Percentiles rank a stretch among this genome's conserved stretches.
Conservation (phyloP, 257 asterid species). For the Plectranthus barbatus region DNA sequence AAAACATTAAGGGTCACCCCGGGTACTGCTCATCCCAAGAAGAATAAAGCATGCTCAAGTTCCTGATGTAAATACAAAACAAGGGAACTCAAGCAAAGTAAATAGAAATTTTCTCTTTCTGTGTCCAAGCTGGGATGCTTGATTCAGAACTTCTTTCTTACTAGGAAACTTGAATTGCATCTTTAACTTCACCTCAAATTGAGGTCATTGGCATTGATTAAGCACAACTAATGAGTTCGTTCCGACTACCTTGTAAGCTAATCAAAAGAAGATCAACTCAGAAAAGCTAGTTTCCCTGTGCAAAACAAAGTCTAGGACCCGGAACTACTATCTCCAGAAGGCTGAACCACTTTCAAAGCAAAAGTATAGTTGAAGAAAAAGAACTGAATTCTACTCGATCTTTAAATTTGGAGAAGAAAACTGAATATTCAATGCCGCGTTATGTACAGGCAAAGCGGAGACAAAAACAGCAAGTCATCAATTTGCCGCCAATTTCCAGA, state of each 20-base stretch:
- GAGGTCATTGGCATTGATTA: neutral
- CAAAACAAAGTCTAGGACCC: neutral
- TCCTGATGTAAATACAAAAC: neutral
- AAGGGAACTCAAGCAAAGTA: neutral
- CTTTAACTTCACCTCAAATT: neutral
- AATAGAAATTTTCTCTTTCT: neutral
- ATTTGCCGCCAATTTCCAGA: slow-evolving; percentile 6
- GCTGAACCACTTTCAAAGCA: neutral
- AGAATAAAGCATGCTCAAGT: neutral
- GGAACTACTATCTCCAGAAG: neutral
- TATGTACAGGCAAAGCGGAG: neutral
- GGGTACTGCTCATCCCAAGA: neutral
- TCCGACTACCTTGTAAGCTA: neutral
- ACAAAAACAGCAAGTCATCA: neutral
- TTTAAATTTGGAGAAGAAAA: no score
- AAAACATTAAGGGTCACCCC: neutral
- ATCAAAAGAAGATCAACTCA: slow-evolving; percentile 1
- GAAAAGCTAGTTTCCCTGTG: neutral
- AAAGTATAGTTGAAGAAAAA: neutral
- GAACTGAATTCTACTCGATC: no score
- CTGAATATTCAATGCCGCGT: no score
- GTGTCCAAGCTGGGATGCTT: neutral
- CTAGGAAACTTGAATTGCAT: neutral
- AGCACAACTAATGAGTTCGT: neutral
- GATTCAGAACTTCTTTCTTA: neutral